Evolutionary conservation across 2,329 filamentous ascomycete genomes (phyloP), one percentile per base, ranked within the genome.

Genomic region (Eurotiales sp.): DNA sequence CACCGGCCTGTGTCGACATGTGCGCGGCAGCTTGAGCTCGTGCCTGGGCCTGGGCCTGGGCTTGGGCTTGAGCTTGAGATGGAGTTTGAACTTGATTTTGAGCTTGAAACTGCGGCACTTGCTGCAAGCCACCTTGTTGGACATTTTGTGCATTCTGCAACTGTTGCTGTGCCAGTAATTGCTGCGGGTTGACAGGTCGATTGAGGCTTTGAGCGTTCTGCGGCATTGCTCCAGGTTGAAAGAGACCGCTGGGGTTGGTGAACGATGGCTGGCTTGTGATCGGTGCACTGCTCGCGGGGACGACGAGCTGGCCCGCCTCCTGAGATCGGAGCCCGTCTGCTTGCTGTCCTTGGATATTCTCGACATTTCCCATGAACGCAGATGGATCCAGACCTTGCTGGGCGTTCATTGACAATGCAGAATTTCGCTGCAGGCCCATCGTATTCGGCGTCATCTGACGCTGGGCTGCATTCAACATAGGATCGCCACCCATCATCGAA

Each of bases 281-380:
- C 54, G 74, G 73, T 47, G 79, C 79, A 59, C 78, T 81, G 64
- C 80, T 85, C 6, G 81, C 82, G 8, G 82, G 82, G 3, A 85
- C 82, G n/a, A 84, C 82, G 37, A 79, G 70, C 55, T 83, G 79
- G 8, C 82, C 82, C 44, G 78, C 78, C 64, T 84, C 79, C 59
- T 82, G 79, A 14, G 77, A 77, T 47, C 81, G 79, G 57, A 83
- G 65, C n/a, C 80, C 81, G 56, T 82, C 81, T 36, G 77, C 77
- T 65, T 85, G 82, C 58, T 84, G 81, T 23, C 77, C 78, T 51
- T 81, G 73, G 34, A 84, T 76, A 39, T 81, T 78, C 50, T 79
- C 77, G 56, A 83, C 65, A 51, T 70, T 75, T 23, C 69, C 71
- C 27, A 74, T 65, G 53, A 74, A 71, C 4, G 64, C 74, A 55